Base-by-base conservation (phyloP, 2,329 filamentous ascomycete genomes). In the Cercospora zeina region DNA sequence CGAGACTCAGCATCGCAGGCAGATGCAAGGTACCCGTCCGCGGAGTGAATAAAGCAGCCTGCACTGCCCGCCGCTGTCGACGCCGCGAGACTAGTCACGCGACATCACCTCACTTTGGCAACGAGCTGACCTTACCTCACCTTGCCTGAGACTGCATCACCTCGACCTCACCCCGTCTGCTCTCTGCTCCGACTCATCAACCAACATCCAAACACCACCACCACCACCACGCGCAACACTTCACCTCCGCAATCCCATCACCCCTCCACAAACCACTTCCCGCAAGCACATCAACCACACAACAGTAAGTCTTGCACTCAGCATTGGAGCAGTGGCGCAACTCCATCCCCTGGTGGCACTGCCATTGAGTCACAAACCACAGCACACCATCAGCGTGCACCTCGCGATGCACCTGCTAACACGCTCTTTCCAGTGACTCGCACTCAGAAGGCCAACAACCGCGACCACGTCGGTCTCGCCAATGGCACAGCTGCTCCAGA, bases 381-480 rank as follows among this genome's bases (percentile, higher is more conserved):
- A 47, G 51, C 33, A 54, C 27, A 39, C 16, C 42, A 31, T 51
- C 45, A 19, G 16, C 24, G 11, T 30, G 7, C 24, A 21, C 24
- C 42, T 61, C 19, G 13, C 58, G 21, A 62, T 50, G 37, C 30
- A 37, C n/a, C 36, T 59, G 34, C 63, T 66, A 31, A 64, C 64
- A 36, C 21, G 9, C 58, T 61, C 19, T 37, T 51, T 30, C 27
- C 70, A 96, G 93, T 99, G 93, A 97, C 95, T 82, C 93, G 95
- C 77, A 96, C 93, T 68, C 91, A 93, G 86, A 99, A 97, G 83
- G 86, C 84, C 82, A 96, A 92, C 81, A 91, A 96, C 79, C 93
- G 93, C 80, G 89, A 96, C 83, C 90, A 96, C 81, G 86, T 87
- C 72, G 89, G 85, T 73, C 80, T 91, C 69, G 88, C 89, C 69